Percentiles rank a stretch among this genome's conserved stretches.
Conservation (phyloP, 257 asterid species). For the Sherardia arvensis region DNA sequence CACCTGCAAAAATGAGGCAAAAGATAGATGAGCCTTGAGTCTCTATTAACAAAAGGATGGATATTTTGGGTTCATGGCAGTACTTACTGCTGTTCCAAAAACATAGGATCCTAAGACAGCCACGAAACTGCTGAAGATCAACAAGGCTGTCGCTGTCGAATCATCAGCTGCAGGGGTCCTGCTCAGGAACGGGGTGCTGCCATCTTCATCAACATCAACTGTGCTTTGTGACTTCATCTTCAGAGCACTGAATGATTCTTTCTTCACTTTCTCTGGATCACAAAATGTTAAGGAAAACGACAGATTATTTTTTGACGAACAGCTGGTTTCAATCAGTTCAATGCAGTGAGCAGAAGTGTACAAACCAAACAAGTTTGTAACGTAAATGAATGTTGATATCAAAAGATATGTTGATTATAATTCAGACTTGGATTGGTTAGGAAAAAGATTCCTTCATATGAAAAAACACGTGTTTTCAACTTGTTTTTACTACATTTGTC, state of each 20-base stretch:
- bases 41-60: not conserved
- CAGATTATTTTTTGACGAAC: not conserved
- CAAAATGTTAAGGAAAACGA: not conserved
- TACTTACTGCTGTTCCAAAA: slow-evolving; percentile 85
- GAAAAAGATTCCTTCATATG: too few relatives aligned
- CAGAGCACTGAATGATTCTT: not conserved
- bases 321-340: too few relatives aligned
- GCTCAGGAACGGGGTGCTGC: slow-evolving; percentile 12
- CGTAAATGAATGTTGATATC: too few relatives aligned
- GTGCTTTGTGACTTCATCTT: slow-evolving; percentile 10
- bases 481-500: too few relatives aligned
- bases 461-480: too few relatives aligned
- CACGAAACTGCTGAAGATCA: slow-evolving; percentile 57
- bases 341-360: too few relatives aligned
- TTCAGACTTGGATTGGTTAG: too few relatives aligned
- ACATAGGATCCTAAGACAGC: slow-evolving; percentile 80
- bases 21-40: not conserved
- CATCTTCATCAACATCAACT: slow-evolving; percentile 5
- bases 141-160: slow-evolving; percentile 33
- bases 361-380: too few relatives aligned
- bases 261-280: not conserved
- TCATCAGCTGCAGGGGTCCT: not conserved
- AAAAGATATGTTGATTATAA: too few relatives aligned
- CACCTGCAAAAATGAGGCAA: slow-evolving; percentile 35
- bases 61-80: not conserved